phyloP scores from a whole-genome alignment of 2,329 filamentous ascomycete species.

The Alternaria triticina region DNA sequence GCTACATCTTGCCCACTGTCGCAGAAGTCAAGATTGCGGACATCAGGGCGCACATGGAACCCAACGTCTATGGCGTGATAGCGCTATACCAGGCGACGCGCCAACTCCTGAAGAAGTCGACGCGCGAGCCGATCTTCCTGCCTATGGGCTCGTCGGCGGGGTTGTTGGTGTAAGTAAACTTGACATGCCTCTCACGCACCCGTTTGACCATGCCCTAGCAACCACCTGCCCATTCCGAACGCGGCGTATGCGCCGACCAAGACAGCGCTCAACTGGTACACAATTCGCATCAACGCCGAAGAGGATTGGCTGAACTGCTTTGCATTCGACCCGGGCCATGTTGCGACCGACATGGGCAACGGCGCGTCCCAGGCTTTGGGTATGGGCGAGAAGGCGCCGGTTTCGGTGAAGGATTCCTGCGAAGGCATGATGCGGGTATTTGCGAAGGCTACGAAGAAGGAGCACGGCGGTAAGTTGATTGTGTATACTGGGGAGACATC shows the following conservation, averaged over 20 bases:
- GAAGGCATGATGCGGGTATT: conserved; percentile 10
- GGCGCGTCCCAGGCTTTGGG: conserved; percentile 6
- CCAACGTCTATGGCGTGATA: conserved; percentile 20
- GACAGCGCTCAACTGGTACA: conserved; percentile 11
- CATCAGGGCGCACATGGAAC: background rate
- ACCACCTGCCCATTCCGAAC: conserved; percentile 14
- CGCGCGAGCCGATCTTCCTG: conserved; percentile 11
- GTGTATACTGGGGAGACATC: background rate
- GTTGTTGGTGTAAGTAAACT: background rate
- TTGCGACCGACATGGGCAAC: conserved; percentile 15
- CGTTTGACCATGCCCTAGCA: background rate
- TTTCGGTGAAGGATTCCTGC: conserved; percentile 4
- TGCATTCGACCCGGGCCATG: conserved; percentile 10
- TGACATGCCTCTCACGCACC: background rate
- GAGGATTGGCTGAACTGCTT: conserved; percentile 10
- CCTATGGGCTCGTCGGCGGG: conserved; percentile 18
- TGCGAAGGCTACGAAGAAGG: background rate
- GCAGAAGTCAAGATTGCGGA: background rate
- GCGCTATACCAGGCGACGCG: conserved; percentile 18
- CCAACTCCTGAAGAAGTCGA: conserved; percentile 11
- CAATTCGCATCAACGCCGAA: conserved; percentile 4
- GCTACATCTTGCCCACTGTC: conserved; percentile 1
- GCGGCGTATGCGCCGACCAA: conserved; percentile 12
- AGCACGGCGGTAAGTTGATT: conserved; percentile 3
- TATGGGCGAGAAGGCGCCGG: background rate